Base-by-base conservation (phyloP, 2,329 filamentous ascomycete species). In the Fusarium circinatum region DNA sequence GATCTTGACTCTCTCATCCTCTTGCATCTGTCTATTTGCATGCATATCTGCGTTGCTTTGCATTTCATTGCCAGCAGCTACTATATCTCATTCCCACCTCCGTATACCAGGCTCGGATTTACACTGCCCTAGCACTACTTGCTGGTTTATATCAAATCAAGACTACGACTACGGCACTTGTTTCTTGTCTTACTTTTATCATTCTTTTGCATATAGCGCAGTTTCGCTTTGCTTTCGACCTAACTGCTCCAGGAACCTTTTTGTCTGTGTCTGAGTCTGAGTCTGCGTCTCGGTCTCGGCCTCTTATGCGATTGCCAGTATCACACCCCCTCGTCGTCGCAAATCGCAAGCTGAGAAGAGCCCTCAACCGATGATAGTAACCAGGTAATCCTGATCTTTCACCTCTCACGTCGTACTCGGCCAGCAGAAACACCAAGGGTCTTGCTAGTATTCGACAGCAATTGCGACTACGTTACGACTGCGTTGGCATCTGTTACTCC, bases 241-340 rank as follows among this genome's bases (percentile, higher is more conserved):
- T 65, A 47, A 59, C 56, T 73, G 55, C 51, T 70, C 65, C 59
- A 70, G 58, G 57, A 47, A 51, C 44, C 54, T 59, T 75, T 60
- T 62, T 48, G 41, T 69, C 52, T 56, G 55, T 44, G 41, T 69
- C 52, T 56, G 55, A 41, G 30, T 58, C 39, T 60, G 47, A 24
- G 55, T 58, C 41, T 58, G 67, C 12, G n/a, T 45, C 56, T 56
- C 34, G 47, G 26, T 56, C 28, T 57, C 47, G 32, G 47, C 48
- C 48, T 65, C 49, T 66, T 38, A 54, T 65, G 48, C 65, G 42
- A 52, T 61, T 54, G 45, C 42, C 64, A 60, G 49, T 74, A 63
- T 70, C 71, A 74, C 68, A 62, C 59, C 60, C 52, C 48, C 59
- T 72, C 71, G 34, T 58, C 63, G 56, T 55, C 57, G 51, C 69